Percentiles rank a stretch among this genome's conserved stretches.
Conservation (phyloP, 148 eudicot genomes). For the Dianthus caryophyllus region DNA sequence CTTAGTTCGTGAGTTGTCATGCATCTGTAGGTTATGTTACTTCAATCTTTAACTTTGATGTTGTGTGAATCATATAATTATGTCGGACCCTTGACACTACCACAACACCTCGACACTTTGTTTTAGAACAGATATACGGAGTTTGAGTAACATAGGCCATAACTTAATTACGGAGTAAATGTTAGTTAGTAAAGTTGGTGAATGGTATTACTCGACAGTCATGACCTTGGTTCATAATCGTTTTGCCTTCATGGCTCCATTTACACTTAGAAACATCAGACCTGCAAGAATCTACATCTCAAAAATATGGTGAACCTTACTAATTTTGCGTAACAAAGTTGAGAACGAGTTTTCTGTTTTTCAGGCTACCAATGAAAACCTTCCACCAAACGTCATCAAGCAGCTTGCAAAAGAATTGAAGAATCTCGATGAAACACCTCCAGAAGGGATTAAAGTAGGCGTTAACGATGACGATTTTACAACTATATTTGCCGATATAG, state of each 20-base stretch:
- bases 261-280: background rate
- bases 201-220: too few relatives aligned
- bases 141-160: too few relatives aligned
- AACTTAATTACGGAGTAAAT: too few relatives aligned
- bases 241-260: too few relatives aligned
- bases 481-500: conserved; percentile 84
- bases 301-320: background rate
- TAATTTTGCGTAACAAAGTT: background rate
- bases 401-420: conserved; percentile 94
- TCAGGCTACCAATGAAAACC: conserved; percentile 97
- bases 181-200: too few relatives aligned
- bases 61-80: too few relatives aligned
- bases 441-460: conserved; percentile 96
- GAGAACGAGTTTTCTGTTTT: background rate
- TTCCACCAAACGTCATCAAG: conserved; percentile 91
- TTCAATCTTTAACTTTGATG: too few relatives aligned
- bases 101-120: too few relatives aligned
- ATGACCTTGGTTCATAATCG: too few relatives aligned
- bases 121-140: too few relatives aligned
- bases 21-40: too few relatives aligned
- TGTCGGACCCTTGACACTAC: too few relatives aligned
- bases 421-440: conserved; percentile 95
- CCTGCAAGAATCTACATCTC: background rate
- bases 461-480: conserved; percentile 93
- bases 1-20: background rate